phyloP scores from a whole-genome alignment of 768 basidiomycete species.

The Suillus bovinus region DNA sequence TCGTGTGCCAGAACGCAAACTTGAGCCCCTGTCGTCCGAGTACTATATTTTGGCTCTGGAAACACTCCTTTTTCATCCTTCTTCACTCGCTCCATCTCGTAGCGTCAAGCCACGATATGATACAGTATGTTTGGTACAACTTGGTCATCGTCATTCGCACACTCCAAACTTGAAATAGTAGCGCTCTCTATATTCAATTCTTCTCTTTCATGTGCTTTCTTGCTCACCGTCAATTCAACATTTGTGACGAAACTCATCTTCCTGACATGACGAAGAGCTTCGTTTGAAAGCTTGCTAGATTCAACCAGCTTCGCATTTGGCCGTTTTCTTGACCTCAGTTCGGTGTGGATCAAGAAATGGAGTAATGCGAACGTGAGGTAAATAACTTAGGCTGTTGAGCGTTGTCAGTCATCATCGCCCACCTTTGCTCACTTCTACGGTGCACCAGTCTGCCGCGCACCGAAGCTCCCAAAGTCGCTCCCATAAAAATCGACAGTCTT shows the following conservation, averaged over 20 bases:
- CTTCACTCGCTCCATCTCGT: not conserved
- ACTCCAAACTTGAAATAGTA: not conserved
- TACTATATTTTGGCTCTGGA: not conserved
- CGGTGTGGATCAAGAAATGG: not conserved
- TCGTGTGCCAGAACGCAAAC: not conserved
- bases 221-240: not conserved
- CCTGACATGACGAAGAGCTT: not conserved
- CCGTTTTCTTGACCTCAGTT: not conserved
- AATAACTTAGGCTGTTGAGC: not conserved
- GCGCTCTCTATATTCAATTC: not conserved
- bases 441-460: not conserved
- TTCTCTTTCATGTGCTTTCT: not conserved
- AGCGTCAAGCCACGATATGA: not conserved
- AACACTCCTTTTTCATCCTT: not conserved
- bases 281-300: too few relatives aligned
- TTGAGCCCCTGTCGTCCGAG: not conserved
- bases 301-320: not conserved
- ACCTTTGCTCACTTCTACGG: not conserved
- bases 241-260: not conserved
- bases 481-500: not conserved
- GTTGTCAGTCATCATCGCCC: not conserved
- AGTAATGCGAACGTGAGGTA: not conserved
- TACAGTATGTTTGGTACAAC: not conserved
- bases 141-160: not conserved
- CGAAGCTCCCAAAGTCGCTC: not conserved